Percentiles rank a stretch among this genome's conserved stretches.
Conservation (phyloP, 257 asterid species). For the Jacaranda copaia region DNA sequence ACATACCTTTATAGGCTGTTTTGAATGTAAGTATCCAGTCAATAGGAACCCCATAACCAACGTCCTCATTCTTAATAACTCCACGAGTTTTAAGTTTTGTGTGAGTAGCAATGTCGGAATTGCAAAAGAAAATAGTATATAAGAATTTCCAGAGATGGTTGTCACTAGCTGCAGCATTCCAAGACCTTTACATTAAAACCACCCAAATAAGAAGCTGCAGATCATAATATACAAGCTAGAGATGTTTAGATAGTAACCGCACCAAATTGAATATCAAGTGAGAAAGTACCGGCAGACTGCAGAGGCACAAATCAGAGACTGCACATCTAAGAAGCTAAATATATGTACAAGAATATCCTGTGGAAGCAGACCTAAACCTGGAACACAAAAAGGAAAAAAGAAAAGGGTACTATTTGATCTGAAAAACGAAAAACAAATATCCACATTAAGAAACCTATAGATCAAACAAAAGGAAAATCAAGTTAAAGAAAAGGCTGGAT, state of each 20-base stretch:
- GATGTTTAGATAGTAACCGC: neutral
- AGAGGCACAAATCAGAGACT: slow-evolving; percentile 72
- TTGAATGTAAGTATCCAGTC: slow-evolving; percentile 61
- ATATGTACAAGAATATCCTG: slow-evolving; percentile 70
- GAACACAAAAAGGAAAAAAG: slow-evolving; percentile 13
- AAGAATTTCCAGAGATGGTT: slow-evolving; percentile 70
- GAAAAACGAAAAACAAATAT: slow-evolving; percentile 9
- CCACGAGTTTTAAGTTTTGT: slow-evolving; percentile 25
- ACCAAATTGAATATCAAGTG: slow-evolving; percentile 8
- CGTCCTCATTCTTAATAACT: slow-evolving; percentile 26
- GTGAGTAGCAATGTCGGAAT: slow-evolving; percentile 30
- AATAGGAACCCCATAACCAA: slow-evolving; percentile 29
- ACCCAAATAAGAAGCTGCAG: slow-evolving; percentile 9
- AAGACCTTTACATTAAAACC: slow-evolving; percentile 55
- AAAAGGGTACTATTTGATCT: slow-evolving; percentile 11
- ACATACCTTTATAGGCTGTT: slow-evolving; percentile 57
- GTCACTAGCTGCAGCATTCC: slow-evolving; percentile 78
- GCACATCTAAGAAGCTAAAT: slow-evolving; percentile 73
- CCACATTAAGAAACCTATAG: neutral
- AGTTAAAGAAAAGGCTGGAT: neutral
- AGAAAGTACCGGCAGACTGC: slow-evolving; percentile 71
- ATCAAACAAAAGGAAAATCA: neutral
- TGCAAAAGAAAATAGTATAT: slow-evolving; percentile 49
- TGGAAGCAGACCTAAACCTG: slow-evolving; percentile 65
- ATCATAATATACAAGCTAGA: neutral